Evolutionary conservation across 768 basidiomycete genomes (phyloP).

Genomic region (Royoungia palumana): DNA sequence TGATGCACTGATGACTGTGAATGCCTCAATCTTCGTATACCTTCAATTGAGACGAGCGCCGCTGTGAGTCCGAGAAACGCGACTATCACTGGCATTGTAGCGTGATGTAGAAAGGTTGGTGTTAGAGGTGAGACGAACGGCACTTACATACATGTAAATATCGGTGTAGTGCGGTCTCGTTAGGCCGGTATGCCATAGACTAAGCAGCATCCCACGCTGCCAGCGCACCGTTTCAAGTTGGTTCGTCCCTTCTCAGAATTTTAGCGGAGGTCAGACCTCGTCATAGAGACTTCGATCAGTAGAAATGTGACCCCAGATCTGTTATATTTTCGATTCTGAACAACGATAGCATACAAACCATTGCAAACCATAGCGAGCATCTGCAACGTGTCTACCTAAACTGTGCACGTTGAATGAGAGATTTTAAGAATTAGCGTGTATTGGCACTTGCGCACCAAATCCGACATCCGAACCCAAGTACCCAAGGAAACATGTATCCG

Average conservation of each 20-base stretch:
- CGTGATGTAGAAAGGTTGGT: too few relatives aligned
- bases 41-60: slow-evolving; percentile 1
- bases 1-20: neutral
- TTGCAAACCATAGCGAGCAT: slow-evolving; percentile 16
- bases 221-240: too few relatives aligned
- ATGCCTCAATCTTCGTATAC: neutral
- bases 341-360: slow-evolving; percentile 8
- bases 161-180: too few relatives aligned
- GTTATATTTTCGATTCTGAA: slow-evolving; percentile 17
- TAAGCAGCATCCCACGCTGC: too few relatives aligned
- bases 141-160: too few relatives aligned
- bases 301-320: too few relatives aligned
- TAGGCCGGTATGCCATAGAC: too few relatives aligned
- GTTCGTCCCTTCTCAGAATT: too few relatives aligned
- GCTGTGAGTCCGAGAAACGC: slow-evolving; percentile 1
- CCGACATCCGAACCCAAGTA: slow-evolving; percentile 18
- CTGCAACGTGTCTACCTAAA: slow-evolving; percentile 17
- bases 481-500: slow-evolving; percentile 1
- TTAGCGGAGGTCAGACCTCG: too few relatives aligned
- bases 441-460: slow-evolving; percentile 6
- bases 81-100: neutral
- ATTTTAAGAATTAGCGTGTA: too few relatives aligned
- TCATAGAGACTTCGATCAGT: too few relatives aligned
- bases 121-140: too few relatives aligned
- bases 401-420: neutral